These are phyloP conservation scores for Rhizophora mangle DNA, from an alignment of 345 rosid species.

Conservation along the genomic window DNA sequence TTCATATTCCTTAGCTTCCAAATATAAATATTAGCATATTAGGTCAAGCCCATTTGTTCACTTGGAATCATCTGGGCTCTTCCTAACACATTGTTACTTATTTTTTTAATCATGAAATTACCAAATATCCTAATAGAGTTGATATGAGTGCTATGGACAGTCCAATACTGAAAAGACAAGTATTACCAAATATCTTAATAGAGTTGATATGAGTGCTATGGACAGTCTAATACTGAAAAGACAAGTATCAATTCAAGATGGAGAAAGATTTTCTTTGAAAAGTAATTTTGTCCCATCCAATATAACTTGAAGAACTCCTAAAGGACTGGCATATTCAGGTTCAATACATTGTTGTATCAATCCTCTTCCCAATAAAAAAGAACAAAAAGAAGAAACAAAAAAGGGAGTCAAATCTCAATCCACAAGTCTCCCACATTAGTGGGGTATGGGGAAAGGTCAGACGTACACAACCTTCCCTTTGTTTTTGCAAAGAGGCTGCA, in stretches of 20 bases:
- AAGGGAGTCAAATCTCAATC: not conserved
- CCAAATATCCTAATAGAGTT: not conserved
- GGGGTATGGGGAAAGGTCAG: too few relatives aligned
- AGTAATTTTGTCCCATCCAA: conserved; percentile 13
- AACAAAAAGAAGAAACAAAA: not conserved
- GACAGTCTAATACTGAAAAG: conserved; percentile 10
- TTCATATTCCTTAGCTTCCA: too few relatives aligned
- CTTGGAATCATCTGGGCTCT: too few relatives aligned
- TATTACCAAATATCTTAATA: conserved; percentile 4
- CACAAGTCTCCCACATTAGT: too few relatives aligned
- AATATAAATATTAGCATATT: too few relatives aligned
- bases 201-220: not conserved
- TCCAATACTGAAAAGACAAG: conserved; percentile 7
- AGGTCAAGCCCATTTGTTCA: too few relatives aligned
- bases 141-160: not conserved
- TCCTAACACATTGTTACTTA: too few relatives aligned
- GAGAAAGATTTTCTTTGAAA: conserved; percentile 18
- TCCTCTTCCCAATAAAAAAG: not conserved
- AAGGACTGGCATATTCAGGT: conserved; percentile 2
- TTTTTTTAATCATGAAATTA: not conserved
- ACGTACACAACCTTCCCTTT: too few relatives aligned
- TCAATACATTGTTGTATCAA: not conserved
- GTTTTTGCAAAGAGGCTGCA: too few relatives aligned
- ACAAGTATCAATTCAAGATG: not conserved
- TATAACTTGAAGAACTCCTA: conserved; percentile 20